phyloP scores from a whole-genome alignment of 2,329 filamentous ascomycete species.

The Fusarium duplospermum region DNA sequence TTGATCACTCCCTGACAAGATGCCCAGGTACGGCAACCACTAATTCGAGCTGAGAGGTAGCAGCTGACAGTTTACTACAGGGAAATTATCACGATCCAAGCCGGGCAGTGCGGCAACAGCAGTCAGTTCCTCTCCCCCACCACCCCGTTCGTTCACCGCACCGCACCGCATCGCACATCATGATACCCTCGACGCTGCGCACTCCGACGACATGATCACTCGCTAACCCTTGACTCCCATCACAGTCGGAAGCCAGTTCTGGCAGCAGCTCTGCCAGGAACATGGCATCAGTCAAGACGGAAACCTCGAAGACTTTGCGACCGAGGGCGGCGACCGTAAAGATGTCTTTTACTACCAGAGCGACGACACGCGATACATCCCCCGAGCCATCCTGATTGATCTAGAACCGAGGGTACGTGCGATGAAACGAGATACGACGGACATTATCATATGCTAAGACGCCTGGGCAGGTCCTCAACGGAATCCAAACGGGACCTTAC shows the following conservation, averaged over 20 bases:
- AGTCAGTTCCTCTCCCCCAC: slow-evolving; percentile 70
- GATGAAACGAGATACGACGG: background rate
- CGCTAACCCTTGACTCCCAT: slow-evolving; percentile 49
- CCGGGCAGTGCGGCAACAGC: slow-evolving; percentile 99
- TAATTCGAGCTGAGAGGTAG: background rate
- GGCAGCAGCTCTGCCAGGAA: slow-evolving; percentile 98
- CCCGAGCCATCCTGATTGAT: slow-evolving; percentile 93
- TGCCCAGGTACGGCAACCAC: slow-evolving; percentile 38
- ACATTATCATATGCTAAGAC: slow-evolving; percentile 19
- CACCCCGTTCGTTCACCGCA: slow-evolving; percentile 11
- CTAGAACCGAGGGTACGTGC: slow-evolving; percentile 82
- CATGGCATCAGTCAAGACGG: slow-evolving; percentile 98
- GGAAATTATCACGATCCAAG: slow-evolving; percentile 99
- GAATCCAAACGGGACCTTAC: slow-evolving; percentile 93
- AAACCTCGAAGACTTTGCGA: slow-evolving; percentile 97
- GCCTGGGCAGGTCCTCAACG: slow-evolving; percentile 77
- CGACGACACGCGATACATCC: slow-evolving; percentile 98
- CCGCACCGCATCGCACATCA: background rate
- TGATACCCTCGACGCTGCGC: background rate
- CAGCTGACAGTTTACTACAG: slow-evolving; percentile 58
- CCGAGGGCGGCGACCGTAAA: slow-evolving; percentile 96
- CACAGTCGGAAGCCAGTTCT: slow-evolving; percentile 94
- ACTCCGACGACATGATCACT: background rate
- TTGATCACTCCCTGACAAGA: slow-evolving; percentile 30
- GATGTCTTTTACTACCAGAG: slow-evolving; percentile 99